Conservation (phyloP, 176 grass and related monocot species). For the Oryza glumipatula region DNA sequence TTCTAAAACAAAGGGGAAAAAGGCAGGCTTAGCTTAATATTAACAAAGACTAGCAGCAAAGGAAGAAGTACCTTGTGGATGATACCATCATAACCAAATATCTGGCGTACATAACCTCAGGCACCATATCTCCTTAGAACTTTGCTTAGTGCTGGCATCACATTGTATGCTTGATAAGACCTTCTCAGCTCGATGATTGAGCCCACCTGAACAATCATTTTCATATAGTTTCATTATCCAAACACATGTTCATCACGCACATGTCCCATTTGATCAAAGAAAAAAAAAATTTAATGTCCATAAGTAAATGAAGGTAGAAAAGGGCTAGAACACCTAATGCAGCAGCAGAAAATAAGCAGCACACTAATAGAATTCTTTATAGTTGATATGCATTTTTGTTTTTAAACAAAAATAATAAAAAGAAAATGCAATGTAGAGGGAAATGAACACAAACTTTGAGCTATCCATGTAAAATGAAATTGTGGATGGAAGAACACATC, state of each 20-base stretch:
- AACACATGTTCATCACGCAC: not conserved
- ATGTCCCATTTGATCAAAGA: not conserved
- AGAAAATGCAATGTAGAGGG: not conserved
- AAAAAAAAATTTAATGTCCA: conserved; percentile 7
- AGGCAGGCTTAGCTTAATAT: not conserved
- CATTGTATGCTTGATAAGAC: conserved; percentile 98
- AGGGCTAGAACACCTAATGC: not conserved
- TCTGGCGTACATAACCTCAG: conserved; percentile 41
- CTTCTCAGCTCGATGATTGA: conserved; percentile 98
- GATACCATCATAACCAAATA: conserved; percentile 25
- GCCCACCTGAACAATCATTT: conserved; percentile 75
- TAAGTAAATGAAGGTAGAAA: conserved; percentile 8
- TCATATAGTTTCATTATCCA: conserved; percentile 15
- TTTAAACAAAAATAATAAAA: not conserved
- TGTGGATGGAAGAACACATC: not conserved
- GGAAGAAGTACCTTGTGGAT: conserved; percentile 36
- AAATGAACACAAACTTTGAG: not conserved
- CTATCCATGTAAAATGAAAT: not conserved
- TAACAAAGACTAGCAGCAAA: conserved; percentile 16
- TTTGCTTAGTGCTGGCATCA: conserved; percentile 98
- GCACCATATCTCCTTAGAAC: conserved; percentile 97
- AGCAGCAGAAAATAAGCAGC: conserved; percentile 9
- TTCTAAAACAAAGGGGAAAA: conserved; percentile 4
- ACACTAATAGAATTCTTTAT: not conserved
- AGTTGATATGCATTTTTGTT: not conserved